Conservation (phyloP, 108 stramenopile species). For the Cyclotella choctawhatcheeana region DNA sequence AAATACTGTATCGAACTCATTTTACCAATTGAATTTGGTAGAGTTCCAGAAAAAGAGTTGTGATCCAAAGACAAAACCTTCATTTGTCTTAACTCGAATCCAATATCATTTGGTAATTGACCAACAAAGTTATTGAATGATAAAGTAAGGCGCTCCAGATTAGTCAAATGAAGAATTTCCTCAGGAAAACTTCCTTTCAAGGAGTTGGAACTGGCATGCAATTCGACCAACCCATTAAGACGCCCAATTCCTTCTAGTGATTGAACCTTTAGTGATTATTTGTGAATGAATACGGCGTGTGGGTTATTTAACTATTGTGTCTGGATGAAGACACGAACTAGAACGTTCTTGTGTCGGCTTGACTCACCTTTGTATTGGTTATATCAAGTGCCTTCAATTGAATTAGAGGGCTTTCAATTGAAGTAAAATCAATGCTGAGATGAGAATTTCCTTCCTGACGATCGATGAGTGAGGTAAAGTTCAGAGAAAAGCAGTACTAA, state of each 20-base stretch:
- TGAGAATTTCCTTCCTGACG: conserved; percentile 38
- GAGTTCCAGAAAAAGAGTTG: conserved; percentile 22
- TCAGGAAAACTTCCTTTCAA: conserved; percentile 47
- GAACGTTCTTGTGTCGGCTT: no score
- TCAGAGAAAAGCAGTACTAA: neutral
- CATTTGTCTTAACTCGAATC: conserved; percentile 46
- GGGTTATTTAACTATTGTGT: no score
- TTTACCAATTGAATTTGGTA: conserved; percentile 25
- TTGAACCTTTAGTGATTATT: no score
- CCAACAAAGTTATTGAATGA: conserved; percentile 58
- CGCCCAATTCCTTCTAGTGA: conserved; percentile 26
- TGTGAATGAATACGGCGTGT: no score
- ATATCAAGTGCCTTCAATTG: conserved; percentile 30
- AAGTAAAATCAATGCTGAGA: conserved; percentile 25
- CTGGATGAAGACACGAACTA: no score
- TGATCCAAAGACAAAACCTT: conserved; percentile 19
- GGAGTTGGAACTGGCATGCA: conserved; percentile 19
- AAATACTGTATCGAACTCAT: conserved; percentile 24
- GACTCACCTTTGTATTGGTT: conserved; percentile 35
- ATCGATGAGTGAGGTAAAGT: neutral
- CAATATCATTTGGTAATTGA: conserved; percentile 55
- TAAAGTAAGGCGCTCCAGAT: conserved; percentile 47
- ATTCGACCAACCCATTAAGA: conserved; percentile 12
- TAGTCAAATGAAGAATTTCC: conserved; percentile 51
- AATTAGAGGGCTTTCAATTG: conserved; percentile 3